phyloP scores from a whole-genome alignment of 192 early-diverging fungal genomes.

The Lunasporangiospora selenospora region DNA sequence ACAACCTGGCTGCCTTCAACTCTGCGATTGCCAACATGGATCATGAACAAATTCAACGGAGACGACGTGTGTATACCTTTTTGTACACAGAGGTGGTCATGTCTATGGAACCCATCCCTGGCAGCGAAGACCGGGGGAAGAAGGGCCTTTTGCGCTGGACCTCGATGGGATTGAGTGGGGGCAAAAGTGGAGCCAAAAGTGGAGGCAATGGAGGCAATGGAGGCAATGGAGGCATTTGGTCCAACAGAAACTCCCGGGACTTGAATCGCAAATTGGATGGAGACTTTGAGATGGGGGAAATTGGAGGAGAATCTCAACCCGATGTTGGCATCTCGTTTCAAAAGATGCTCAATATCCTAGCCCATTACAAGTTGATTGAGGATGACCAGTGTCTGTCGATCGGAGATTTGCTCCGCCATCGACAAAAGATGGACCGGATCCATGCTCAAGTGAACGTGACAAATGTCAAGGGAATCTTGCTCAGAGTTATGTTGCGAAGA shows the following conservation, averaged over 20 bases:
- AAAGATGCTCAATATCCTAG: constrained; percentile 62
- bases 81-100: constrained; percentile 46
- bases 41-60: constrained; percentile 12
- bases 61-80: constrained; percentile 53
- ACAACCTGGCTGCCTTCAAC: constrained; percentile 43
- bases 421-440: constrained; percentile 46
- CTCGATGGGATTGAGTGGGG: too few relatives aligned
- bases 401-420: constrained; percentile 34
- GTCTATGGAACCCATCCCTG: constrained; percentile 46
- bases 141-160: constrained; percentile 19
- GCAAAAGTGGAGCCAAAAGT: too few relatives aligned
- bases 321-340: constrained; percentile 50
- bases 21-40: constrained; percentile 47
- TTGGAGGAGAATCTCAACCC: background rate
- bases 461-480: constrained; percentile 18
- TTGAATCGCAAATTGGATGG: too few relatives aligned
- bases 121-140: constrained; percentile 5
- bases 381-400: constrained; percentile 59
- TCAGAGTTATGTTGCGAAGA: constrained; percentile 24
- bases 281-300: constrained; percentile 38
- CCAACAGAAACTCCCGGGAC: too few relatives aligned
- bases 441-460: constrained; percentile 36
- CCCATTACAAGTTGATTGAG: constrained; percentile 61
- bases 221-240: too few relatives aligned
- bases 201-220: too few relatives aligned